These are phyloP conservation scores for Mycena filopes DNA, from an alignment of 768 basidiomycete species.

Conservation along the genomic window DNA sequence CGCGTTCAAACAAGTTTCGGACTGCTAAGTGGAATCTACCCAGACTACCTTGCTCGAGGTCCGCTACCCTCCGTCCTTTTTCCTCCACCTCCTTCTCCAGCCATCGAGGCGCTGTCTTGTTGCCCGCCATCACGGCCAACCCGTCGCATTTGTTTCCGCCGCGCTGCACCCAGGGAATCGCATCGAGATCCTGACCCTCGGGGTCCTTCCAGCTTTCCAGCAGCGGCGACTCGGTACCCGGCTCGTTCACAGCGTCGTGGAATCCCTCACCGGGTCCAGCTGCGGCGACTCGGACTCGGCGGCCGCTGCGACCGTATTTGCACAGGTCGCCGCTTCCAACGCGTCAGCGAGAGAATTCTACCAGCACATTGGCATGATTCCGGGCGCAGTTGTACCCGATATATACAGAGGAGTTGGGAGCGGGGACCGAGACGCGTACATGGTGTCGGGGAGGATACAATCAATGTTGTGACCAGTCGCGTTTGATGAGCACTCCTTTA, in stretches of 20 bases:
- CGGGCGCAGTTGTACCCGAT: conserved; percentile 47
- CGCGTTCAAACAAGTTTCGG: conserved; percentile 15
- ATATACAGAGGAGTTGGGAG: conserved; percentile 49
- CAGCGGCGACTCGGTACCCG: conserved; percentile 51
- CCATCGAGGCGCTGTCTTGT: conserved; percentile 53
- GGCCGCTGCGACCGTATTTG: conserved; percentile 47
- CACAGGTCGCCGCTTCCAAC: conserved; percentile 59
- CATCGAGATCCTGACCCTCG: conserved; percentile 63
- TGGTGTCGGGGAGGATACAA: conserved; percentile 49
- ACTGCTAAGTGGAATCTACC: conserved; percentile 12
- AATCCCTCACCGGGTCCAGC: conserved; percentile 30
- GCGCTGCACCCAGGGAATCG: conserved; percentile 45
- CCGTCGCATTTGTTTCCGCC: conserved; percentile 59
- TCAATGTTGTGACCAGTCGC: too few relatives aligned
- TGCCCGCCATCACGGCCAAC: conserved; percentile 44
- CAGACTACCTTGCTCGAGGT: conserved; percentile 53
- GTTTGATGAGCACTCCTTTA: too few relatives aligned
- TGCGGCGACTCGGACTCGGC: too few relatives aligned
- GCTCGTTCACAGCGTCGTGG: conserved; percentile 42
- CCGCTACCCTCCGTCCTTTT: conserved; percentile 54
- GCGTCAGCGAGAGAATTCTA: conserved; percentile 54
- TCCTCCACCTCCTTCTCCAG: conserved; percentile 58
- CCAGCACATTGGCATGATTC: conserved; percentile 52
- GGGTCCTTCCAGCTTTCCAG: conserved; percentile 58
- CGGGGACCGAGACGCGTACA: conserved; percentile 55